Base-by-base conservation (phyloP, 1,284 basidiomycete species). In the Neotropicomus parvogracilis region DNA sequence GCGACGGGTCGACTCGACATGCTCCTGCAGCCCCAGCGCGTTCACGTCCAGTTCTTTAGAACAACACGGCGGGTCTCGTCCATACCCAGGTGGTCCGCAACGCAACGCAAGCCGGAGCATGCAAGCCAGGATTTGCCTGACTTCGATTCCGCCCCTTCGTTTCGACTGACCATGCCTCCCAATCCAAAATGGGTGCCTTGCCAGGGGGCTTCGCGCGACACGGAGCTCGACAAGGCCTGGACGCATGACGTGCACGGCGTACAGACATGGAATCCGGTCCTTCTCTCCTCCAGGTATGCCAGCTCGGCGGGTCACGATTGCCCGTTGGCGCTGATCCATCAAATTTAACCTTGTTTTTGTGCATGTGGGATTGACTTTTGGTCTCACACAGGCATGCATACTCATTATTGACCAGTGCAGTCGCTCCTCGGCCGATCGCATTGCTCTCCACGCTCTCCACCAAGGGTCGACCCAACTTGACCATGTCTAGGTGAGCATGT, bases 371-470 rank as follows among this genome's bases (percentile, higher is more conserved):
- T 50, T 51, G 44, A 56, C 47, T 54, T 44, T 53, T 14, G 28
- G 10, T 60, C 46, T 48, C 46, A 50, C 46, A 42, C 55, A 78
- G 77, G 55, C 74, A 77, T 49, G 58, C 72, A 14, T 80, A 83
- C 60, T 69, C 72, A 44, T 62, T 90, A 53, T 69, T 89, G 69
- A 86, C 82, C 24, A 83, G 82, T 34, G 79, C 78, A 1, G 78
- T 88, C 48, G 68, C 81, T 29, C 88, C 87, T 12, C 76, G 88
- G 34, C 88, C 88, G 3, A 79, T 89, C 50, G 87, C 83, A 0
- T 80, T 91, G 53, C 78, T 89, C 14, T 88, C 86, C 5, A 80
- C 83, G 11, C 50, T 85, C 16, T 77, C 78, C 12, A 56, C 62
- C 2, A 66, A 76, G 39, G 85, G 85, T 1, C 65, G 72, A 1